Evolutionary conservation across 176 grass and related monocot species (phyloP).

Genomic region (Panicum miliaceum): DNA sequence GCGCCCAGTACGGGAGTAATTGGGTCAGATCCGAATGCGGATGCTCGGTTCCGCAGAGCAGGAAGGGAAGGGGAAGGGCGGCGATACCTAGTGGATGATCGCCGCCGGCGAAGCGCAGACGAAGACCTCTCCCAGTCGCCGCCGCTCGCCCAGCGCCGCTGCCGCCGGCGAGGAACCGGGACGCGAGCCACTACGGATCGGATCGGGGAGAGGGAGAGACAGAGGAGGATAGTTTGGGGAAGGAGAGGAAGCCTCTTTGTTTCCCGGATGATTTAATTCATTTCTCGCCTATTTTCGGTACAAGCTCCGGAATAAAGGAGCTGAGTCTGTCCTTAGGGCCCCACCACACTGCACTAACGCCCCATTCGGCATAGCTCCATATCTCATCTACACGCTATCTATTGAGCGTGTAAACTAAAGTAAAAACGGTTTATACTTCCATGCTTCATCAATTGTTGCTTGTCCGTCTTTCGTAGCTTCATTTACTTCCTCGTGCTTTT

Average conservation of each 20-base stretch:
- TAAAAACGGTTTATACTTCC: neutral
- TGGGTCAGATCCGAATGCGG: slow-evolving; percentile 40
- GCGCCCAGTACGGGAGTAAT: neutral
- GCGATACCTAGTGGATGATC: neutral
- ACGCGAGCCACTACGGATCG: slow-evolving; percentile 14
- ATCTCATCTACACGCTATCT: neutral
- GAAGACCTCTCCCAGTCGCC: neutral
- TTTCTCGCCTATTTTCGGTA: slow-evolving; percentile 14
- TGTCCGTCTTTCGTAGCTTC: neutral
- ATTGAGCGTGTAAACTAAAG: neutral
- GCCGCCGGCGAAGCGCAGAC: neutral
- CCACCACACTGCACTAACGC: neutral
- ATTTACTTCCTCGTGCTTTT: neutral
- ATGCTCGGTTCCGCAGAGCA: neutral
- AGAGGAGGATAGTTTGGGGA: slow-evolving; percentile 1
- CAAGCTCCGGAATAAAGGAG: slow-evolving; percentile 3
- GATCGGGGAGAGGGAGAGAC: neutral
- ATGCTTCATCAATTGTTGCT: neutral
- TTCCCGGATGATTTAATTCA: slow-evolving; percentile 14
- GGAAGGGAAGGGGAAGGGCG: neutral
- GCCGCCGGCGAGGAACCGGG: slow-evolving; percentile 17
- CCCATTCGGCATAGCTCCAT: neutral
- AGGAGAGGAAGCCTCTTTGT: neutral
- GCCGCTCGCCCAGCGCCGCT: slow-evolving; percentile 14
- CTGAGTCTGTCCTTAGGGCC: neutral